phyloP scores from a whole-genome alignment of 1,139 yeast species.

The Lodderomyces margitis region DNA sequence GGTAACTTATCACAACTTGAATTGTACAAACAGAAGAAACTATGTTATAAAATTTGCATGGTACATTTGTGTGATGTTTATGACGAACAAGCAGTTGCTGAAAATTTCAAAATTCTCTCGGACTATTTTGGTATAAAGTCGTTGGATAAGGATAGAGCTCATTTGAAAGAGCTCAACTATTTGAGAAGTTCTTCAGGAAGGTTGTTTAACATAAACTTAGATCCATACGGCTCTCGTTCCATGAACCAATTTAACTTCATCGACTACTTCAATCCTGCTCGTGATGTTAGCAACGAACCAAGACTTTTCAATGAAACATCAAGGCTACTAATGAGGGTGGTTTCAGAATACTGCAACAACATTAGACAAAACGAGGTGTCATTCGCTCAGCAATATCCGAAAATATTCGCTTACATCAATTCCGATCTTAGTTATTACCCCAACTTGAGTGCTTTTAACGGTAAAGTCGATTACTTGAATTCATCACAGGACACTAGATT shows the following conservation, averaged over 20 bases:
- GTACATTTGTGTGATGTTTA: slow-evolving; percentile 7
- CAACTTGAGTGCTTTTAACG: not conserved
- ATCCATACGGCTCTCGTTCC: slow-evolving; percentile 7
- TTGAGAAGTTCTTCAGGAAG: slow-evolving; percentile 10
- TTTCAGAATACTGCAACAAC: slow-evolving; percentile 19
- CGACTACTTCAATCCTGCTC: slow-evolving; percentile 13
- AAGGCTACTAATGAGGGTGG: slow-evolving; percentile 7
- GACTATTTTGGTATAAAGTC: slow-evolving; percentile 26
- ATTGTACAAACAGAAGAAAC: slow-evolving; percentile 9
- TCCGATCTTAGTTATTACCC: slow-evolving; percentile 2
- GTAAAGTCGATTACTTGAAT: slow-evolving; percentile 3
- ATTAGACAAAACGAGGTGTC: slow-evolving; percentile 21
- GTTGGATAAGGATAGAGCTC: slow-evolving; percentile 10
- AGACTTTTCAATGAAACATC: slow-evolving; percentile 1
- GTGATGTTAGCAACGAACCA: not conserved
- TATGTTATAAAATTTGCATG: slow-evolving; percentile 13
- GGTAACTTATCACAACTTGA: slow-evolving; percentile 24
- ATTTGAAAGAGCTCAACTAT: slow-evolving; percentile 9
- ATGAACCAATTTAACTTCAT: slow-evolving; percentile 12
- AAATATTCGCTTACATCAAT: slow-evolving; percentile 26
- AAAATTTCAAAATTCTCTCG: slow-evolving; percentile 25
- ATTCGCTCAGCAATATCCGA: slow-evolving; percentile 34
- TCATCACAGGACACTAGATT: slow-evolving; percentile 1
- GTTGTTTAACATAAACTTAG: slow-evolving; percentile 9
- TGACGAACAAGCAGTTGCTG: slow-evolving; percentile 12